phyloP scores from a whole-genome alignment of 2,329 filamentous ascomycete species.

The Penicillium sp. region DNA sequence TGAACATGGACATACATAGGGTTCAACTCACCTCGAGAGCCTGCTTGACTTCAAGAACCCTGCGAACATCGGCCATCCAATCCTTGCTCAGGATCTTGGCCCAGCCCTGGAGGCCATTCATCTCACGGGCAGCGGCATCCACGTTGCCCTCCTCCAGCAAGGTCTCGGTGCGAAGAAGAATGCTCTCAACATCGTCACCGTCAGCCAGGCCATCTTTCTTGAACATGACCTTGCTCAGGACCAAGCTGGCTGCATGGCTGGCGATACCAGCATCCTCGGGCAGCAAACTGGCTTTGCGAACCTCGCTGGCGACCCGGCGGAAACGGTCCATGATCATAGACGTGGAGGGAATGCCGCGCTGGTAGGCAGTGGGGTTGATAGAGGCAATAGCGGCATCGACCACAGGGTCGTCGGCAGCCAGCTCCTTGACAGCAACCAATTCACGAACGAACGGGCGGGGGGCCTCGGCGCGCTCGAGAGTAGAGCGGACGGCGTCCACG shows the following conservation, averaged over 20 bases:
- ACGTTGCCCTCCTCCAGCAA: constrained; percentile 89
- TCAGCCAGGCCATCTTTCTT: constrained; percentile 83
- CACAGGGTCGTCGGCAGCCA: constrained; percentile 77
- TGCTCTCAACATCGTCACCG: constrained; percentile 89
- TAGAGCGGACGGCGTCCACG: constrained; percentile 85
- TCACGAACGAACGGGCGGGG: constrained; percentile 87
- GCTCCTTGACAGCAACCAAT: constrained; percentile 90
- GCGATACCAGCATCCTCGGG: constrained; percentile 93
- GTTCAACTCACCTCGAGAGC: constrained; percentile 77
- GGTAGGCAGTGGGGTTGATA: constrained; percentile 91
- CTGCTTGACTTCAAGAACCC: constrained; percentile 92
- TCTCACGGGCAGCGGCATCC: constrained; percentile 86
- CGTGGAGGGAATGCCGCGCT: constrained; percentile 79
- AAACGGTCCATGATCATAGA: constrained; percentile 92
- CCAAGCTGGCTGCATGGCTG: constrained; percentile 84
- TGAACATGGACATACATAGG: background rate
- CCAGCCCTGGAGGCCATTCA: constrained; percentile 92
- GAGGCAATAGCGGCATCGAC: constrained; percentile 94
- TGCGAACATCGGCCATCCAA: constrained; percentile 87
- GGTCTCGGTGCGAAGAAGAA: constrained; percentile 84
- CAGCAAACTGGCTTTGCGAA: constrained; percentile 88
- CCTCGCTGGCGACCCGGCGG: constrained; percentile 85
- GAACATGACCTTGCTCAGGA: constrained; percentile 93
- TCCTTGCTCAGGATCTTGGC: constrained; percentile 91
- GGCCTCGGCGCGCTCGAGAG: constrained; percentile 69